Evolutionary conservation across 805 yeast genomes (phyloP), one percentile per base, ranked within the genome.

Genomic region (Candida piceae): DNA sequence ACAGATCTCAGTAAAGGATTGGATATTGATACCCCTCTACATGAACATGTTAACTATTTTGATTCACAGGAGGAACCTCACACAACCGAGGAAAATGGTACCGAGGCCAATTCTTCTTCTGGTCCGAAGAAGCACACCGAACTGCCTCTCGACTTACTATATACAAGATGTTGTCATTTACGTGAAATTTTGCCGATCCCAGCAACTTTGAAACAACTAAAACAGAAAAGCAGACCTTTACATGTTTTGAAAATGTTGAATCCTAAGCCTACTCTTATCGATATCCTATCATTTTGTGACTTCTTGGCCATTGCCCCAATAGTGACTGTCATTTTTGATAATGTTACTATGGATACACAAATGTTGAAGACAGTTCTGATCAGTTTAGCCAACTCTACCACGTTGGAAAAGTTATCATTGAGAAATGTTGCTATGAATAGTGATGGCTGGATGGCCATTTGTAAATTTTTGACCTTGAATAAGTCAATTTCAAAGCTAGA

Each of bases 21-120:
- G 19, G 84, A 72, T 42, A 82, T 84, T 44, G 94, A 84, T 53
- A 81, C 77, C 35, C 90, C 90, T 1, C 48, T 75, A 25, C 80
- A 75, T 52, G 52, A 66, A 6, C 80, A 63, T 41, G 60, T 63
- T 15, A 53, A 60, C 36, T 58, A 63, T 39, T 63, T 63, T 36
- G 58, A 48, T 16, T 11, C 10, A 10, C 21, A 20, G 10, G 33
- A 31, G 16, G 40, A 40, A n/a, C 33, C 31, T 11, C 28, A 32
- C n/a, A n/a, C n/a, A n/a, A n/a, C n/a, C n/a, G n/a, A n/a, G n/a
- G n/a, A n/a, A n/a, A n/a, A n/a, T n/a, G n/a, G n/a, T n/a, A n/a
- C n/a, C n/a, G n/a, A n/a, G n/a, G n/a, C n/a, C n/a, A n/a, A n/a
- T n/a, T n/a, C n/a, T n/a, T n/a, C n/a, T n/a, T n/a, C n/a, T n/a